Conservation (phyloP, 2,329 filamentous ascomycete species). For the Pseudopithomyces chartarum region DNA sequence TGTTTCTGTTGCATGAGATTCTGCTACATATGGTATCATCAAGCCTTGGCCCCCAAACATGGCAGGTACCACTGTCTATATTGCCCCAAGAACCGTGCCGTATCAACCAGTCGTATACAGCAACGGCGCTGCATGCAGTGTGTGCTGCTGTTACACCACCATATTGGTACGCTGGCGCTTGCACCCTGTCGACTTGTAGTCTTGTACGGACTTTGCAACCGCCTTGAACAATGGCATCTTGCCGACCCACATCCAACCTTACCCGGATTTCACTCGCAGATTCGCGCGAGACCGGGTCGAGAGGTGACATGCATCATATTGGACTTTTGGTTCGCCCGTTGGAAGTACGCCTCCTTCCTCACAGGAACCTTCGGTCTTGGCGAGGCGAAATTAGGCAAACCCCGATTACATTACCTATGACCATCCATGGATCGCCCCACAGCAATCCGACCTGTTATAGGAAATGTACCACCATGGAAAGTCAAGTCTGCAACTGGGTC, state of each 20-base stretch:
- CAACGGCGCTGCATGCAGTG: background rate
- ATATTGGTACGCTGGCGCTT: background rate
- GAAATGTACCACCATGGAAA: background rate
- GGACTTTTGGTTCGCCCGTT: background rate
- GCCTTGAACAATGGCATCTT: too few species aligned
- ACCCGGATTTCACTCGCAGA: background rate
- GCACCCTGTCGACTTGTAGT: background rate
- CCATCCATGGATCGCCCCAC: background rate
- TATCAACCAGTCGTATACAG: background rate
- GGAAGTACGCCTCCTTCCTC: background rate
- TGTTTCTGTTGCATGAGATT: background rate
- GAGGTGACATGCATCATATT: background rate
- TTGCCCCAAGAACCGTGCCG: slow-evolving; percentile 10
- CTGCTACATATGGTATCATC: background rate
- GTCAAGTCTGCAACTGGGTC: background rate
- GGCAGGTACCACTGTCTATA: slow-evolving; percentile 19
- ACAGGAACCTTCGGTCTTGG: background rate
- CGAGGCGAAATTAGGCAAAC: background rate
- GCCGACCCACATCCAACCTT: too few species aligned
- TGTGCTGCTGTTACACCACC: background rate
- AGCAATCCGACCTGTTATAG: background rate
- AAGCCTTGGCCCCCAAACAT: slow-evolving; percentile 1
- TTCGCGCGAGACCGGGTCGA: slow-evolving; percentile 1
- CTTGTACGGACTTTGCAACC: background rate
- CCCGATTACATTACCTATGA: background rate